phyloP scores from a whole-genome alignment of 2,329 filamentous ascomycete genomes.

The Microsporum audouinii region DNA sequence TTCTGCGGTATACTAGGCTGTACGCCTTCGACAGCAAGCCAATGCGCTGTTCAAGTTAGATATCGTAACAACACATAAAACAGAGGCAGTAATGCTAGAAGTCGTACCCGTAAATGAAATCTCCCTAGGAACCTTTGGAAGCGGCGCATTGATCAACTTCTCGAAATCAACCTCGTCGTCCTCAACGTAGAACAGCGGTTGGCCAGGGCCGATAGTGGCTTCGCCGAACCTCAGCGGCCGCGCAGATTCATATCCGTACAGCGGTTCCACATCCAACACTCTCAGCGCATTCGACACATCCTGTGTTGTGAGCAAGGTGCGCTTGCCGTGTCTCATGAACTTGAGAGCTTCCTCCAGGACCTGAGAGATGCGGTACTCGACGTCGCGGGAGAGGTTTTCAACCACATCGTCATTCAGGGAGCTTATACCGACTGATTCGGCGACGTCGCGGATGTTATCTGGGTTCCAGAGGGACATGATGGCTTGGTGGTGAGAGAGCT shows the following conservation, averaged over 20 bases:
- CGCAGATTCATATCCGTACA: slow-evolving; percentile 93
- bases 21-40: slow-evolving; percentile 94
- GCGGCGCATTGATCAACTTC: slow-evolving; percentile 90
- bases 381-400: slow-evolving; percentile 78
- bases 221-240: slow-evolving; percentile 84
- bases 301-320: slow-evolving; percentile 76
- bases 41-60: slow-evolving; percentile 55
- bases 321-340: slow-evolving; percentile 84
- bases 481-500: neutral
- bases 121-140: slow-evolving; percentile 90
- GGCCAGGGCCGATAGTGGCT: slow-evolving; percentile 81
- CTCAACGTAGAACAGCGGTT: slow-evolving; percentile 93
- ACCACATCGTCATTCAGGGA: slow-evolving; percentile 74
- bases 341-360: slow-evolving; percentile 89
- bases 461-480: slow-evolving; percentile 74
- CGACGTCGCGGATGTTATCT: slow-evolving; percentile 90
- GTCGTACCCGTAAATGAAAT: slow-evolving; percentile 73
- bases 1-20: slow-evolving; percentile 96
- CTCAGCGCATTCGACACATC: slow-evolving; percentile 79
- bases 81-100: neutral
- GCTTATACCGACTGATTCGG: slow-evolving; percentile 84
- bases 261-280: slow-evolving; percentile 80
- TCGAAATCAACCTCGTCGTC: slow-evolving; percentile 99
- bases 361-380: slow-evolving; percentile 88
- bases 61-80: neutral